Evolutionary conservation across 23 red algal genomes (phyloP).

Genomic region (Gracilaria gracilis): DNA sequence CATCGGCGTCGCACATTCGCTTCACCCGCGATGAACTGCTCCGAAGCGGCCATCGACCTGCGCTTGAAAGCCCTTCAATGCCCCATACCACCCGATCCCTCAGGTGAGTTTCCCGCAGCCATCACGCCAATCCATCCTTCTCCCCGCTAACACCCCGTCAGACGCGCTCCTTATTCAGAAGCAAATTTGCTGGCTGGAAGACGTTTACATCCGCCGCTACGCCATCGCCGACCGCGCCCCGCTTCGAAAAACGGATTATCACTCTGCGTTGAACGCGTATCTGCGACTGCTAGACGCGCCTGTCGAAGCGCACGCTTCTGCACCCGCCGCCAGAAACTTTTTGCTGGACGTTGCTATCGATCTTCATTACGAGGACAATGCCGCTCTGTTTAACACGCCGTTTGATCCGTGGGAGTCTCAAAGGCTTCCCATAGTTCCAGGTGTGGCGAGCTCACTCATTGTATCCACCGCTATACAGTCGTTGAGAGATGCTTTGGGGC

Average conservation of each 20-base stretch:
- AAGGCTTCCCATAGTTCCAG: slow-evolving; percentile 26
- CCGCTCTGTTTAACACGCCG: slow-evolving; percentile 33
- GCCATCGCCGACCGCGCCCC: neutral
- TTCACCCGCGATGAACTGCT: slow-evolving; percentile 31
- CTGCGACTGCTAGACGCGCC: slow-evolving; percentile 36
- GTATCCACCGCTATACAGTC: slow-evolving; percentile 9
- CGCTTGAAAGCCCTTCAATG: slow-evolving; percentile 48
- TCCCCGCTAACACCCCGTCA: slow-evolving; percentile 10
- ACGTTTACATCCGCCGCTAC: slow-evolving; percentile 54
- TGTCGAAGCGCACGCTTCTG: neutral
- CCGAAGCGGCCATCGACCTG: slow-evolving; percentile 35
- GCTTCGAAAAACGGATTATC: slow-evolving; percentile 25
- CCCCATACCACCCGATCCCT: slow-evolving; percentile 22
- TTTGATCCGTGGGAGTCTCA: slow-evolving; percentile 55
- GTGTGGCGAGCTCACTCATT: neutral
- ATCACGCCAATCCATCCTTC: neutral
- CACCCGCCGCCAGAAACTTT: slow-evolving; percentile 1
- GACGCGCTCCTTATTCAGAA: slow-evolving; percentile 45
- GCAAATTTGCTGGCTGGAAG: slow-evolving; percentile 63
- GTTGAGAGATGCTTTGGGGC: slow-evolving; percentile 18
- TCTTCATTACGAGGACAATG: slow-evolving; percentile 53
- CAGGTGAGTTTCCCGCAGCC: neutral
- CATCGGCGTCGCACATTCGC: neutral
- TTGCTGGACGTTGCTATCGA: slow-evolving; percentile 37
- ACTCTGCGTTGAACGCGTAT: slow-evolving; percentile 25